These are phyloP conservation scores for Herpetomonas samuelpessoai DNA, from an alignment of 208 protist species.

Conservation along the genomic window DNA sequence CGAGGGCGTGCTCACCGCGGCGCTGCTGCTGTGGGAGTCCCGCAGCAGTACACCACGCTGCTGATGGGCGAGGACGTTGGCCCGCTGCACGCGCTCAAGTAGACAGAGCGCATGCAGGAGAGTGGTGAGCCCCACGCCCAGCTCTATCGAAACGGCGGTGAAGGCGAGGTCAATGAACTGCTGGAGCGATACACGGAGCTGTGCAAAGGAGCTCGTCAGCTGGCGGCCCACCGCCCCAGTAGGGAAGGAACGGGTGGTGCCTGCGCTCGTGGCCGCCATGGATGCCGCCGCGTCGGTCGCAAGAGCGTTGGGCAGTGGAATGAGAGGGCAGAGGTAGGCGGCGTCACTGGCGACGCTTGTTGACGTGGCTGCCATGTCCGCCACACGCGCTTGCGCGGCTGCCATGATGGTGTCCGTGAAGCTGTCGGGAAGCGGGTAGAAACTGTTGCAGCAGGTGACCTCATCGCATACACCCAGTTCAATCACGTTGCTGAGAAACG, in stretches of 20 bases:
- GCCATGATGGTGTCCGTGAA: not conserved
- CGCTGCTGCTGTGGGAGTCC: not conserved
- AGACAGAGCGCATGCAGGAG: constrained; percentile 34
- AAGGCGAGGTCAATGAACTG: constrained; percentile 27
- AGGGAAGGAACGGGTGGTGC: constrained; percentile 16
- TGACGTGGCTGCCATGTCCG: not conserved
- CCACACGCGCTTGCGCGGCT: too few relatives aligned
- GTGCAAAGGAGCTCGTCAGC: constrained; percentile 26
- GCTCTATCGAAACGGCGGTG: constrained; percentile 8
- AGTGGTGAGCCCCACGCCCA: constrained; percentile 22
- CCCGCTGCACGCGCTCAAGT: constrained; percentile 33
- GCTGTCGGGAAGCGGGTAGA: constrained; percentile 12
- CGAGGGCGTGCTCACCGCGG: not conserved
- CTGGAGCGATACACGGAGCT: constrained; percentile 22
- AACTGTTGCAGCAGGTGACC: constrained; percentile 27
- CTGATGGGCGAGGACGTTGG: constrained; percentile 29
- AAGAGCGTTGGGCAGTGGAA: constrained; percentile 4
- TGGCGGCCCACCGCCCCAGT: constrained; percentile 24
- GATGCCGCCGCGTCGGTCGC: constrained; percentile 6
- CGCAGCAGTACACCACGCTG: constrained; percentile 5
- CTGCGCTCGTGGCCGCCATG: not conserved
- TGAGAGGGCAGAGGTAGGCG: not conserved
- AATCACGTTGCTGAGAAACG: constrained; percentile 33
- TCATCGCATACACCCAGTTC: constrained; percentile 38
- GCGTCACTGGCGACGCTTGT: not conserved